Base-by-base conservation (phyloP, 2,329 filamentous ascomycete genomes). In the Paracoccidioides lutzii region DNA sequence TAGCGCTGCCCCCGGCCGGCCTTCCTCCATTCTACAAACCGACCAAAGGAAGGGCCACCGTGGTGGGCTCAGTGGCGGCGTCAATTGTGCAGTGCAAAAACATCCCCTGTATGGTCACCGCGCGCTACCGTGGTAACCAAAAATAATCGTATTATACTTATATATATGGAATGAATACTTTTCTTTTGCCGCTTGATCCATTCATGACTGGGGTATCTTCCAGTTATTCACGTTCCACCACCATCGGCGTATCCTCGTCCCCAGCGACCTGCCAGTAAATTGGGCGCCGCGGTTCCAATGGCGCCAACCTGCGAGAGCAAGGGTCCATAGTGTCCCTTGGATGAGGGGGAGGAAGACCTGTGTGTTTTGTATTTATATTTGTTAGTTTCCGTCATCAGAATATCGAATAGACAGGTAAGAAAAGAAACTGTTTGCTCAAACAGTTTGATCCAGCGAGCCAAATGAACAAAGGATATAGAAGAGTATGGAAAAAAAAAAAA, bases 141-240 rank as follows among this genome's bases (percentile, higher is more conserved):
- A 37, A 37, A 37, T 2, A 10, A 37, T 32, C 33, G 28, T 46
- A n/a, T 28, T 14, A 30, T 28, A 30, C 1, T 45, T 32, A 8
- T 46, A 33, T 33, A 46, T 46, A 8, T 37, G 10, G 6, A 32
- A 5, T 15, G 14, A 8, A 33, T 33, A 43, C 22, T 43, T 43
- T 12, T 30, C 22, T 22, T 22, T 22, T 22, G 22, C 22, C 22
- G 22, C 22, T 22, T 22, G 22, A 22, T 22, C 22, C 48, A 15
- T 49, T 61, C 55, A 59, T 37, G 55, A 30, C 53, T 57, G 65
- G 4, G 85, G 85, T 56, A 91, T 71, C 51, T 79, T 77, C 93
- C 93, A 97, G 65, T 94, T 89, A 67, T 97, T 97, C 15, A 95
- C 87, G 28, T 80, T 81, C 75, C 89, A 96, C 91, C 93, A 98